Percentiles rank a stretch among this genome's conserved stretches.
Conservation (phyloP, 2,329 filamentous ascomycete species). For the Hirsutella rhossiliensis region DNA sequence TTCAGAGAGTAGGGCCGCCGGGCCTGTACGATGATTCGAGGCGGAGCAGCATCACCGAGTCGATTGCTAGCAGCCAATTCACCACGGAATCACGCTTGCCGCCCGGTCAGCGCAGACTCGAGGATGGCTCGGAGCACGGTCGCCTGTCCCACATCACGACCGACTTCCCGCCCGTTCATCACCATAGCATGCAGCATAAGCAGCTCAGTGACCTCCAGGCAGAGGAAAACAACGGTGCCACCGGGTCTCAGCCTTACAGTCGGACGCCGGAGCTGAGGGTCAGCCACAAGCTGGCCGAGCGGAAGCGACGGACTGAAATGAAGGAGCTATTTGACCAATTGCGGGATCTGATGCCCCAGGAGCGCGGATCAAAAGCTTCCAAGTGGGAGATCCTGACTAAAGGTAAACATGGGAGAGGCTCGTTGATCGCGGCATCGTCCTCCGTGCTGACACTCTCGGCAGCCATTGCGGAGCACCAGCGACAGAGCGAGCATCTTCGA, state of each 20-base stretch:
- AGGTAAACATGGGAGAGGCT: slow-evolving; percentile 37
- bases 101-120: slow-evolving; percentile 58
- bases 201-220: slow-evolving; percentile 55
- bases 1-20: slow-evolving; percentile 34
- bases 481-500: slow-evolving; percentile 37
- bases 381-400: slow-evolving; percentile 87
- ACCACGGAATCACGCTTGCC: slow-evolving; percentile 63
- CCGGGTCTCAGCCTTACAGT: slow-evolving; percentile 63
- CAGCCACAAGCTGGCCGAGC: slow-evolving; percentile 75
- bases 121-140: slow-evolving; percentile 44
- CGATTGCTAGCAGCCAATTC: slow-evolving; percentile 68
- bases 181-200: slow-evolving; percentile 66
- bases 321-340: slow-evolving; percentile 77
- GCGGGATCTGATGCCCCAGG: slow-evolving; percentile 66
- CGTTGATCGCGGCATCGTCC: not conserved
- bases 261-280: slow-evolving; percentile 70
- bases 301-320: slow-evolving; percentile 78
- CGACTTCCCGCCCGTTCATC: slow-evolving; percentile 52
- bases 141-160: slow-evolving; percentile 37
- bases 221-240: slow-evolving; percentile 38
- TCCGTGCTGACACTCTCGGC: not conserved
- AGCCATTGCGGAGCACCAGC: slow-evolving; percentile 52
- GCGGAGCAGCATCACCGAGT: slow-evolving; percentile 65
- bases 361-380: slow-evolving; percentile 71
- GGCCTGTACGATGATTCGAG: slow-evolving; percentile 48